Conservation (phyloP, 2,329 filamentous ascomycete genomes). For the Paraphoma sp. region DNA sequence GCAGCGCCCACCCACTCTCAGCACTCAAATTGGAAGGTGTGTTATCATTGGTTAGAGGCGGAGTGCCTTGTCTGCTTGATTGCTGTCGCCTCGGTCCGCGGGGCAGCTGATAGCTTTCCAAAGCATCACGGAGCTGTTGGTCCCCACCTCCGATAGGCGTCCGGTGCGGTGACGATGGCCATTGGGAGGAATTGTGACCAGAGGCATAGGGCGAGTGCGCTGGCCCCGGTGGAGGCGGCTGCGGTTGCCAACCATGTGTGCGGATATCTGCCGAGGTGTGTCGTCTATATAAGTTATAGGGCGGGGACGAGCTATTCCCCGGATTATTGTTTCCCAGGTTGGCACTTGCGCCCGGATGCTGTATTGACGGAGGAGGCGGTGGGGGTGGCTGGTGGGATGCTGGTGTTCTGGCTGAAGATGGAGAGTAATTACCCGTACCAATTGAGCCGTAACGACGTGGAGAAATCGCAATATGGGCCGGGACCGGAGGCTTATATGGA, state of each 20-base stretch:
- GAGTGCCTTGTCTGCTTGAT: slow-evolving; percentile 61
- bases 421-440: slow-evolving; percentile 70
- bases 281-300: slow-evolving; percentile 75
- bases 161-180: slow-evolving; percentile 70
- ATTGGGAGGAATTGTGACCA: slow-evolving; percentile 66
- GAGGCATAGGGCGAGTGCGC: slow-evolving; percentile 71
- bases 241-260: slow-evolving; percentile 69
- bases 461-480: slow-evolving; percentile 80
- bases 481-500: slow-evolving; percentile 78
- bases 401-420: slow-evolving; percentile 76
- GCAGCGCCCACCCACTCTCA: slow-evolving; percentile 64
- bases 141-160: slow-evolving; percentile 57
- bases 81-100: slow-evolving; percentile 59
- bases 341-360: slow-evolving; percentile 66
- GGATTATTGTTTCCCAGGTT: slow-evolving; percentile 51
- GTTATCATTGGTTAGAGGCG: slow-evolving; percentile 58
- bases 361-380: slow-evolving; percentile 70
- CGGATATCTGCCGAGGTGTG: slow-evolving; percentile 97
- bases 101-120: slow-evolving; percentile 71
- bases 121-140: slow-evolving; percentile 74
- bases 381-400: slow-evolving; percentile 65
- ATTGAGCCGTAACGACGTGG: slow-evolving; percentile 89
- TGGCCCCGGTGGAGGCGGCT: slow-evolving; percentile 49
- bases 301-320: slow-evolving; percentile 56
- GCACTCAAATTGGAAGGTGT: slow-evolving; percentile 57